Evolutionary conservation across 2,329 filamentous ascomycete genomes (phyloP).

Genomic region (Cladosporium phlei): DNA sequence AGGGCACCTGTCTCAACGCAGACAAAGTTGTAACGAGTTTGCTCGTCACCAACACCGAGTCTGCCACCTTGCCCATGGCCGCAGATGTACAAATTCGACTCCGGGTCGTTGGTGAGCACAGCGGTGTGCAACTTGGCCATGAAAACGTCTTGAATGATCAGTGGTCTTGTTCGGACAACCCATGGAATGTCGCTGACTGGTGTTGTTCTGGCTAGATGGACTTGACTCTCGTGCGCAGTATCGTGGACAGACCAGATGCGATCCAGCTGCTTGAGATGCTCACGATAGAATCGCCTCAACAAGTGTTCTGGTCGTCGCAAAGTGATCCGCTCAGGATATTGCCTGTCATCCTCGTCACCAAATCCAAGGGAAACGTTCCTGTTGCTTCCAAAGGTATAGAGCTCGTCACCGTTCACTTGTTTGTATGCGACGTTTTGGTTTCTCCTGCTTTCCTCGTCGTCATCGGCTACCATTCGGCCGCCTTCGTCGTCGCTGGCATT

Average conservation of each 20-base stretch:
- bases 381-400: conserved; percentile 94
- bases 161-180: conserved; percentile 64
- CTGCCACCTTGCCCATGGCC: conserved; percentile 88
- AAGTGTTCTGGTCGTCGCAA: conserved; percentile 74
- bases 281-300: conserved; percentile 66
- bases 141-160: conserved; percentile 73
- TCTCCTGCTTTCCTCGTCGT: conserved; percentile 36
- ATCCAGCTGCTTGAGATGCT: conserved; percentile 51
- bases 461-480: conserved; percentile 51
- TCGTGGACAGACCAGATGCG: conserved; percentile 38
- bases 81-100: conserved; percentile 87
- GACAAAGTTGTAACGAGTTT: conserved; percentile 78
- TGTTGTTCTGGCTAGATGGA: conserved; percentile 21
- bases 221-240: conserved; percentile 20
- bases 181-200: conserved; percentile 60
- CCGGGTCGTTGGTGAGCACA: conserved; percentile 77
- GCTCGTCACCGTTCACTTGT: conserved; percentile 66
- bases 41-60: conserved; percentile 83
- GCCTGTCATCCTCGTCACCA: conserved; percentile 91
- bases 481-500: conserved; percentile 36
- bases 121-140: conserved; percentile 92
- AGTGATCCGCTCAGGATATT: conserved; percentile 80
- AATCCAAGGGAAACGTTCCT: conserved; percentile 90
- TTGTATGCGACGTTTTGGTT: conserved; percentile 19
- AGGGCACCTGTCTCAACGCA: conserved; percentile 73